phyloP scores from a whole-genome alignment of 305 asterid genomes.

The Rubia occidens region DNA sequence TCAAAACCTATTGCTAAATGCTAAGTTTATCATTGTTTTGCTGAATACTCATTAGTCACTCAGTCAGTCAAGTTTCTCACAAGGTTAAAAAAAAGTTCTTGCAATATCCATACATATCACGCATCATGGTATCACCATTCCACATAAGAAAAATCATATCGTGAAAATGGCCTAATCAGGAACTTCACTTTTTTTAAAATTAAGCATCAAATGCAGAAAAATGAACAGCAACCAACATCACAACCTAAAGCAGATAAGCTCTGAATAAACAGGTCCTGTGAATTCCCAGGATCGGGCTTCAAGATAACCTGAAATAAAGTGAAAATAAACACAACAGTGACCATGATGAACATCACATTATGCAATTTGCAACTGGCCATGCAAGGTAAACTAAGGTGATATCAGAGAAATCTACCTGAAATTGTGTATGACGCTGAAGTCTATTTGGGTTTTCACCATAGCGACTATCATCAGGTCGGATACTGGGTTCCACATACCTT shows the following conservation, averaged over 20 bases:
- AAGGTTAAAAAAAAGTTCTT: background rate
- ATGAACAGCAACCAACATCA: background rate
- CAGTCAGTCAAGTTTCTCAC: background rate
- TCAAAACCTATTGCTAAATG: background rate
- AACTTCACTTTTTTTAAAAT: background rate
- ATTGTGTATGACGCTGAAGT: constrained; percentile 95
- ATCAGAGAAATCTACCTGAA: constrained; percentile 46
- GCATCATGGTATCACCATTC: background rate
- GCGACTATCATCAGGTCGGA: constrained; percentile 96
- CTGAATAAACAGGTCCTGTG: constrained; percentile 87
- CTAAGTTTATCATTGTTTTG: background rate
- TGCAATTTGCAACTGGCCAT: constrained; percentile 5
- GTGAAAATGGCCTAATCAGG: background rate
- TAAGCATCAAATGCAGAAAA: background rate
- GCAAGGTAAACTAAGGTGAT: constrained; percentile 12
- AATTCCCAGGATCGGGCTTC: constrained; percentile 99
- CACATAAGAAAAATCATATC: background rate
- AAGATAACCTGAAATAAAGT: constrained; percentile 68
- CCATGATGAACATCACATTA: constrained; percentile 17
- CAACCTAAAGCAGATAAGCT: constrained; percentile 92
- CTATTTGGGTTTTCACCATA: constrained; percentile 99
- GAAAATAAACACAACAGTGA: constrained; percentile 22
- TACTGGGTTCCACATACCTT: constrained; percentile 94
- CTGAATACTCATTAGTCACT: background rate
- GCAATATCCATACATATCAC: constrained; percentile 1